A percentile compares a stretch with the other conserved stretches of the same genome.
These are phyloP conservation scores for Xylaria palmicola DNA, from an alignment of 495 filamentous ascomycete genomes.

Conservation along the genomic window DNA sequence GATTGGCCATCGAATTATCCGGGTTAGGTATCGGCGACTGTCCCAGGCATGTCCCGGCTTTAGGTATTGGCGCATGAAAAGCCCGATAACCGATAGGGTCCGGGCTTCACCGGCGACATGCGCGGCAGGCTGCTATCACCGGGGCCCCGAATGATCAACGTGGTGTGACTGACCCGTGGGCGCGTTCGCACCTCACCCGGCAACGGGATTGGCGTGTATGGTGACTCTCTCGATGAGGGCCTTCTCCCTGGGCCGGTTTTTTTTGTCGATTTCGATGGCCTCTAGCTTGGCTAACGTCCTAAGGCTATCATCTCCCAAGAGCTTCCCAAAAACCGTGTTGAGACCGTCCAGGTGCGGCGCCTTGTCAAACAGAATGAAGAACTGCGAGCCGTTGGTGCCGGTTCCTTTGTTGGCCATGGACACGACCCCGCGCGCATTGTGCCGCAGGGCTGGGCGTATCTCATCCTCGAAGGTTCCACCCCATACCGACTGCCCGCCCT, in stretches of 20 bases:
- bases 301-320: conserved; percentile 62
- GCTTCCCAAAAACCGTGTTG: conserved; percentile 90
- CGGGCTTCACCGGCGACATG: neutral
- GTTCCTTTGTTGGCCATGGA: conserved; percentile 93
- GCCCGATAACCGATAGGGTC: neutral
- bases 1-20: neutral
- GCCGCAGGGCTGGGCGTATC: conserved; percentile 78
- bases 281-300: conserved; percentile 76
- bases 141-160: neutral
- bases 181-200: conserved; percentile 50
- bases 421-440: conserved; percentile 83
- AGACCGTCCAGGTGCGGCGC: conserved; percentile 91
- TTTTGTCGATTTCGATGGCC: conserved; percentile 80
- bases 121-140: neutral
- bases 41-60: no score
- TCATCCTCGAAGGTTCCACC: conserved; percentile 87
- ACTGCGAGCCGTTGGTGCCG: conserved; percentile 89
- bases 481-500: conserved; percentile 83
- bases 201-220: conserved; percentile 93
- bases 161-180: neutral
- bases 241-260: conserved; percentile 73
- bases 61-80: no score
- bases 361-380: conserved; percentile 83
- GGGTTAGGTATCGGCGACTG: no score
- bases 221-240: conserved; percentile 72